Conservation (phyloP, 1,284 basidiomycete genomes). For the Pseudomicrostroma phylloplanum region DNA sequence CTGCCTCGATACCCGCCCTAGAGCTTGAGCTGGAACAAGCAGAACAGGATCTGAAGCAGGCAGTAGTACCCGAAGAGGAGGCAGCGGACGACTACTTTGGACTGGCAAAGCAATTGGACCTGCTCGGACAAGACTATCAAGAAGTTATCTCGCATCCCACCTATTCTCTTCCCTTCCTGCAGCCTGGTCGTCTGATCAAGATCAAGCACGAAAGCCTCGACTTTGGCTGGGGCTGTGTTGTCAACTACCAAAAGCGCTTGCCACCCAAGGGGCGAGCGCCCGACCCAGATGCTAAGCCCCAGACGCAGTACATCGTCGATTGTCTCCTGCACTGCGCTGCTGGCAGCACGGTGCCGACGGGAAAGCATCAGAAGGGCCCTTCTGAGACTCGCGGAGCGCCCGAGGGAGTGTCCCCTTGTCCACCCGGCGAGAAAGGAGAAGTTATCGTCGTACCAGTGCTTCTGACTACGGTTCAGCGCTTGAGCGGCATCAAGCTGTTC, state of each 20-base stretch:
- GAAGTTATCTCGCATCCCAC: constrained; percentile 89
- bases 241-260: constrained; percentile 82
- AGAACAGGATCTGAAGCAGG: constrained; percentile 64
- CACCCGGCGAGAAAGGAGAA: constrained; percentile 50
- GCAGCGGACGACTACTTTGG: constrained; percentile 85
- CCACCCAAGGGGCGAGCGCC: constrained; percentile 45
- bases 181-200: constrained; percentile 81
- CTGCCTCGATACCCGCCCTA: constrained; percentile 74
- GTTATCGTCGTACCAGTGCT: constrained; percentile 84
- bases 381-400: constrained; percentile 1
- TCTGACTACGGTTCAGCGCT: constrained; percentile 74
- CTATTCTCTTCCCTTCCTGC: constrained; percentile 86
- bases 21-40: constrained; percentile 75
- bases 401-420: constrained; percentile 26
- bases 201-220: constrained; percentile 79
- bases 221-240: constrained; percentile 92
- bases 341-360: constrained; percentile 59
- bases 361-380: constrained; percentile 5
- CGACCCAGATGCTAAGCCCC: constrained; percentile 63
- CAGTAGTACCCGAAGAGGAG: constrained; percentile 74
- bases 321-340: constrained; percentile 78
- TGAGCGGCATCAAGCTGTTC: constrained; percentile 80
- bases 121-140: constrained; percentile 76
- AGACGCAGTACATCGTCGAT: constrained; percentile 87
- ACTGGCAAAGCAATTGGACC: constrained; percentile 79